A percentile compares a stretch with the other conserved stretches of the same genome.
phyloP scores from a whole-genome alignment of 2,329 filamentous ascomycete genomes.

The Thermothelomyces thermophilus region DNA sequence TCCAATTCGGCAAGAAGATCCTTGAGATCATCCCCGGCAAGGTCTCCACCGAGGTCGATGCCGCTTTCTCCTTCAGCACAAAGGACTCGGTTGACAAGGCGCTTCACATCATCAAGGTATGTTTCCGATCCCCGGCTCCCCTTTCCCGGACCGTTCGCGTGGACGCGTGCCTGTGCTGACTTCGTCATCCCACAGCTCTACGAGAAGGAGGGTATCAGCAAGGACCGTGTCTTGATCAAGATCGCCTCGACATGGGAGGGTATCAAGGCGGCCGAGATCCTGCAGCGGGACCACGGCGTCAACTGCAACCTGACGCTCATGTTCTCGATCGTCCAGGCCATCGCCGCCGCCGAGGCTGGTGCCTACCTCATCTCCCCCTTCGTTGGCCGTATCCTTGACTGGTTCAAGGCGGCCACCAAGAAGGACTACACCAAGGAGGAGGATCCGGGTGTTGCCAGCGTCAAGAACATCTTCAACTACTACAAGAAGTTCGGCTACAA shows the following conservation, averaged over 20 bases:
- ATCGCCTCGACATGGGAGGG: slow-evolving; percentile 98
- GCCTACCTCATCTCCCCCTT: slow-evolving; percentile 99
- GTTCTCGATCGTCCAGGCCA: slow-evolving; percentile 93
- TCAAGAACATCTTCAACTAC: slow-evolving; percentile 97
- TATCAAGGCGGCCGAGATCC: slow-evolving; percentile 96
- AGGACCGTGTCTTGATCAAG: slow-evolving; percentile 97
- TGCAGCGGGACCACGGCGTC: slow-evolving; percentile 91
- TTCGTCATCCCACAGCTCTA: slow-evolving; percentile 61
- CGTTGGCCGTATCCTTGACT: slow-evolving; percentile 98
- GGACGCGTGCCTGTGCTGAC: not conserved
- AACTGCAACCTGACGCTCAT: slow-evolving; percentile 99
- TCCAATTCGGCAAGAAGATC: slow-evolving; percentile 98
- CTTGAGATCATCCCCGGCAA: slow-evolving; percentile 95
- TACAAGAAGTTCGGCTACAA: slow-evolving; percentile 99
- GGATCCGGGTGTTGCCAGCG: slow-evolving; percentile 93
- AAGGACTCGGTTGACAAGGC: slow-evolving; percentile 91
- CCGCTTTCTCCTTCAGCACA: slow-evolving; percentile 90
- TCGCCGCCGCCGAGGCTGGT: slow-evolving; percentile 88
- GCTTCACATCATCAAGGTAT: slow-evolving; percentile 89
- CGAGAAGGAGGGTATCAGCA: slow-evolving; percentile 82
- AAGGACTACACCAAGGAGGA: slow-evolving; percentile 85
- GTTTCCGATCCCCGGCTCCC: slow-evolving; percentile 28
- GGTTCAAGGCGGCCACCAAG: slow-evolving; percentile 95
- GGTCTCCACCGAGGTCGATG: slow-evolving; percentile 98
- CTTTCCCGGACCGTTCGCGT: not conserved